These are phyloP conservation scores for Chloromonas sp. DNA, from an alignment of 163 green algal genomes.

Conservation along the genomic window DNA sequence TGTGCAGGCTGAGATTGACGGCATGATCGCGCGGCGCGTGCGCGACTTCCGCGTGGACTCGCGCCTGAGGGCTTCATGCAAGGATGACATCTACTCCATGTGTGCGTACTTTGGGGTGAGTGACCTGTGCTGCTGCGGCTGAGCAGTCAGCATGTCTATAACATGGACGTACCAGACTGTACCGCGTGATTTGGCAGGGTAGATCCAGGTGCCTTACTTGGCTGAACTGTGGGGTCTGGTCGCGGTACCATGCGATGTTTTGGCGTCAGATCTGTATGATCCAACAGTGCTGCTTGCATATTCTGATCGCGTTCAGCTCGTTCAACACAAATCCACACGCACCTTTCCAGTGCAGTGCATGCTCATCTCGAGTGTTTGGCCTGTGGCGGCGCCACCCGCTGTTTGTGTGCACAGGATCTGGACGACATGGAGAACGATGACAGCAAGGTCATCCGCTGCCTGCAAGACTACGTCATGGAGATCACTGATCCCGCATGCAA, in stretches of 20 bases:
- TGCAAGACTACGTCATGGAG: conserved; percentile 45
- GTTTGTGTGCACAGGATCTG: conserved; percentile 24
- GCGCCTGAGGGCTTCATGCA: conserved; percentile 44
- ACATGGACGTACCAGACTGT: too few relatives aligned
- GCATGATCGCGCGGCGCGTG: conserved; percentile 67
- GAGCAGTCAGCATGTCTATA: too few relatives aligned
- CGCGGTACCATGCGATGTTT: too few relatives aligned
- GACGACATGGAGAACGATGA: conserved; percentile 38
- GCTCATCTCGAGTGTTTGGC: conserved; percentile 20
- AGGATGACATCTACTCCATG: conserved; percentile 50
- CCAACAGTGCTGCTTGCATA: too few relatives aligned
- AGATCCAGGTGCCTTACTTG: too few relatives aligned
- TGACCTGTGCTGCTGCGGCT: background rate
- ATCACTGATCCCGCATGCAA: conserved; percentile 44
- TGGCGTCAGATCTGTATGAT: too few relatives aligned
- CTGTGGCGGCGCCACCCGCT: background rate
- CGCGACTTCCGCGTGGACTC: conserved; percentile 79
- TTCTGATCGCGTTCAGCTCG: too few relatives aligned
- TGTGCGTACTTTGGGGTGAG: conserved; percentile 46
- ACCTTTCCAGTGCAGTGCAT: too few relatives aligned
- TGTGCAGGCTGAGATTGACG: conserved; percentile 50
- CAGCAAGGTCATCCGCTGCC: conserved; percentile 30
- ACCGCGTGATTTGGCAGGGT: too few relatives aligned
- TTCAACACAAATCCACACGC: too few relatives aligned
- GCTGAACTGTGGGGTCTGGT: too few relatives aligned